Percentiles rank a stretch among this genome's conserved stretches.
Evolutionary conservation across 495 filamentous ascomycete species (phyloP).

Genomic region (Hypoxylon crocopeplum): DNA sequence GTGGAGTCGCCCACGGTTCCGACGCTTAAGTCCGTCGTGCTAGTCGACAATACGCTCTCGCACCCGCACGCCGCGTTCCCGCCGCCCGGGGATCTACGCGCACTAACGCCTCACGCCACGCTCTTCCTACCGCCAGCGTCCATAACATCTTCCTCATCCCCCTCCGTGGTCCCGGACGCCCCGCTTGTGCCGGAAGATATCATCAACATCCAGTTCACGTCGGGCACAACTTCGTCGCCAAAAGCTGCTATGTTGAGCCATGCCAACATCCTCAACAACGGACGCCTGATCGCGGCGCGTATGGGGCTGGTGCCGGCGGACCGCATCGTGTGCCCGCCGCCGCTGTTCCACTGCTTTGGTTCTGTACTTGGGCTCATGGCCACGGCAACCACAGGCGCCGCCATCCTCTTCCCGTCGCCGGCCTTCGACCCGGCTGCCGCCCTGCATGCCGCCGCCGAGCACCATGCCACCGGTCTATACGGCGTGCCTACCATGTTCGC

Average conservation of each 20-base stretch:
- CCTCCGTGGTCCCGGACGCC: slow-evolving; percentile 50
- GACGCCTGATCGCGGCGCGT: slow-evolving; percentile 76
- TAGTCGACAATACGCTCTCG: slow-evolving; percentile 80
- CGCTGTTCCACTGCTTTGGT: slow-evolving; percentile 94
- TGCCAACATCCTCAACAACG: slow-evolving; percentile 87
- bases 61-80: slow-evolving; percentile 47
- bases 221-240: slow-evolving; percentile 85
- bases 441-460: slow-evolving; percentile 73
- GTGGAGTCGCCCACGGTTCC: slow-evolving; percentile 71
- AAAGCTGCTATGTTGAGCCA: slow-evolving; percentile 94
- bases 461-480: slow-evolving; percentile 83
- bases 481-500: slow-evolving; percentile 98
- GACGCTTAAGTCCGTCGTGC: slow-evolving; percentile 70
- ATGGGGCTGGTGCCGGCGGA: slow-evolving; percentile 79
- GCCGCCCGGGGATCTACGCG: slow-evolving; percentile 21
- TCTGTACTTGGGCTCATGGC: slow-evolving; percentile 93
- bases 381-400: slow-evolving; percentile 82
- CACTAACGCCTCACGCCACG: slow-evolving; percentile 61
- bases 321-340: slow-evolving; percentile 84
- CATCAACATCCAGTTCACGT: slow-evolving; percentile 97
- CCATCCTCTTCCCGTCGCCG: slow-evolving; percentile 86
- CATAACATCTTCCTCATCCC: slow-evolving; percentile 27
- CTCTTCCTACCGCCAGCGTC: no score
- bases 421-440: slow-evolving; percentile 83
- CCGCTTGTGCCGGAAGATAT: slow-evolving; percentile 71